Base-by-base conservation (phyloP, 176 grass and related monocot species). In the Aegilops longissima region DNA sequence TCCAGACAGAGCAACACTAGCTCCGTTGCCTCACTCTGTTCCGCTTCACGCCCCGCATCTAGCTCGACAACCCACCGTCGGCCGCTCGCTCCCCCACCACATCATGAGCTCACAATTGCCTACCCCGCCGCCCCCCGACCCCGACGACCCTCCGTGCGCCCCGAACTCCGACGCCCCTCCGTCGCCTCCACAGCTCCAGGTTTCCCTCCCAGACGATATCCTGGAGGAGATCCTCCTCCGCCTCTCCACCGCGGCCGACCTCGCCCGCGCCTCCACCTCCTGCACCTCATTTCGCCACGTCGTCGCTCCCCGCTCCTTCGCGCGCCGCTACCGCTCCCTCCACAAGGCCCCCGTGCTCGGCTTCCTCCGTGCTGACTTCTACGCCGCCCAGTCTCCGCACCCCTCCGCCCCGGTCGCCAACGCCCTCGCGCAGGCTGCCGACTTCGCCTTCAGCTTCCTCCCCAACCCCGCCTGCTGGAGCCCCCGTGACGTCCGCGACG, bases 171-270 rank as follows among this genome's bases (percentile, higher is more conserved):
- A 59, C 17, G 20, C 33, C 9, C 54, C 76, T 34, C 54, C 58
- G n/a, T 23, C 9, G 49, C 14, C 31, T 31, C 27, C 31, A 13
- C 30, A 36, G 31, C 30, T 23, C 12, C 72, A 30, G 13, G 44
- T 12, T 2, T 25, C 21, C 64, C 87, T 88, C 51, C 76, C 9
- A 5, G 78, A 82, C 63, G 83, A 90, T 14, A 49, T 86, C 64
- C 83, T 86, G 21, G 63, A 23, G 63, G 51, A 90, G 64, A 82
- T 86, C 63, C 62, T 90, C 27, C 70, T 86, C 83, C 72, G 79
- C 83, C 70, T 90, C 27, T 35, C 88, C 61, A 34, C 71, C 61
- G 47, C 73, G 9, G 45, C 61, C 6, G 88, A 81, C 34, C 27
- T 90, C 63, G 83, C 70, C 20, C 70, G 83, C 45, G 78, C 70